Conservation (phyloP, 345 rosid genomes). For the Lepidium sativum region DNA sequence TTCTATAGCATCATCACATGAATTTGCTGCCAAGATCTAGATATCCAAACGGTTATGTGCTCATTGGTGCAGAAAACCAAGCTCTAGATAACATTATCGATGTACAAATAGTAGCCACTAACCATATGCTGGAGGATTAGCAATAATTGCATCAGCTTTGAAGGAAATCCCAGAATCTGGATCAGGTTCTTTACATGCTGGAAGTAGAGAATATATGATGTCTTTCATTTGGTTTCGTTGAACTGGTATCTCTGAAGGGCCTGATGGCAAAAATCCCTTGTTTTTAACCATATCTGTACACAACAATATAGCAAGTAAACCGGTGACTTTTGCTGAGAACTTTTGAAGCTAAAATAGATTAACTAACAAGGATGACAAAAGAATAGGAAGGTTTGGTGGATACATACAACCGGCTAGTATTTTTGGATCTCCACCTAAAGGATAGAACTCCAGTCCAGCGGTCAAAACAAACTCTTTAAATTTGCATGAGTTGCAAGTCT, state of each 20-base stretch:
- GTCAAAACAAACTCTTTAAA: constrained; percentile 95
- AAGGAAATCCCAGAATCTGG: constrained; percentile 72
- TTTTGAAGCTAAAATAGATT: neutral
- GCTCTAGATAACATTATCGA: neutral
- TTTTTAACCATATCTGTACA: constrained; percentile 97
- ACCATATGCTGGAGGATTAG: constrained; percentile 99
- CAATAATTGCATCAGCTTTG: constrained; percentile 96
- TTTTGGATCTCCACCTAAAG: constrained; percentile 97
- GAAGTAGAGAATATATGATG: constrained; percentile 72
- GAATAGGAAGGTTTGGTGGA: constrained; percentile 11
- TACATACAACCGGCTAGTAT: constrained; percentile 94
- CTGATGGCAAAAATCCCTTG: constrained; percentile 96
- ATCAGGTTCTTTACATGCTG: constrained; percentile 94
- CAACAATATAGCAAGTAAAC: constrained; percentile 15
- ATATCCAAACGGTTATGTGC: neutral
- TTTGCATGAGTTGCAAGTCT: constrained; percentile 98
- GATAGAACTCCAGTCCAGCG: constrained; percentile 94
- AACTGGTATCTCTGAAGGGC: constrained; percentile 87
- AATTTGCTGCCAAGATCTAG: neutral
- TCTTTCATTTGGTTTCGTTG: constrained; percentile 90
- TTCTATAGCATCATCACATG: neutral
- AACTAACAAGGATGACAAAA: neutral
- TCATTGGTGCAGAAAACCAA: neutral
- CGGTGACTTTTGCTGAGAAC: neutral
- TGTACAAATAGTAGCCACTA: neutral